Base-by-base conservation (phyloP, 805 yeast genomes). In the Debaryomyces maramus region DNA sequence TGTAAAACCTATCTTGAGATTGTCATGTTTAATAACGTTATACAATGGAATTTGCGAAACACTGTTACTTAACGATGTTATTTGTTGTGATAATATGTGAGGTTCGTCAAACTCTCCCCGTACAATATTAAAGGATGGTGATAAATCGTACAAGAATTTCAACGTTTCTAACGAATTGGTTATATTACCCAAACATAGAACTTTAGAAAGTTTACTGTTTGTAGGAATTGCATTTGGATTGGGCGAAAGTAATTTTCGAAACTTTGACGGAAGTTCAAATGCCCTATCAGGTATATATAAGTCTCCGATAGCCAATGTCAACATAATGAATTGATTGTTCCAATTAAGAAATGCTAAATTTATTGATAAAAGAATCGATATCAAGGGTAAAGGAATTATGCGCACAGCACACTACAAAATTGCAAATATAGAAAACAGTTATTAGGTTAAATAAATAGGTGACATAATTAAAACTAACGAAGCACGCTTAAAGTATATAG, bases 211-310 rank as follows among this genome's bases (percentile, higher is more conserved):
- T 60, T 86, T 89, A 26, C 86, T 50, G 43, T 70, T 70, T 43
- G 65, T 45, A 2, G 75, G 75, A 20, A 52, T 45, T 11, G 60
- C 34, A 16, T 53, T 50, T 4, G 69, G 65, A 41, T 60, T 91
- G 20, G 97, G 96, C 11, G 81, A 76, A 30, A 93, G 70, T 29
- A 93, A 74, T 55, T 84, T 85, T 45, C 73, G 75, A 65, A 93
- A 89, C 73, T 85, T 72, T 2, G 52, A 31, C 6, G 84, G 85
- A 2, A 79, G 54, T 24, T 63, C 90, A 19, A 78, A 70, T 7
- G 91, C 86, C 48, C 97, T 70, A 41, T 88, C 89, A 1, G 99
- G 99, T 22, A 91, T 85, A 60, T 83, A 88, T 2, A 91, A 73
- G 58, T 91, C 98, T 7, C 97, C 96, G 47, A 91, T 79, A 2